These are phyloP conservation scores for Cladophialophora psammophila DNA, from an alignment of 2,329 filamentous ascomycete species.

Conservation along the genomic window DNA sequence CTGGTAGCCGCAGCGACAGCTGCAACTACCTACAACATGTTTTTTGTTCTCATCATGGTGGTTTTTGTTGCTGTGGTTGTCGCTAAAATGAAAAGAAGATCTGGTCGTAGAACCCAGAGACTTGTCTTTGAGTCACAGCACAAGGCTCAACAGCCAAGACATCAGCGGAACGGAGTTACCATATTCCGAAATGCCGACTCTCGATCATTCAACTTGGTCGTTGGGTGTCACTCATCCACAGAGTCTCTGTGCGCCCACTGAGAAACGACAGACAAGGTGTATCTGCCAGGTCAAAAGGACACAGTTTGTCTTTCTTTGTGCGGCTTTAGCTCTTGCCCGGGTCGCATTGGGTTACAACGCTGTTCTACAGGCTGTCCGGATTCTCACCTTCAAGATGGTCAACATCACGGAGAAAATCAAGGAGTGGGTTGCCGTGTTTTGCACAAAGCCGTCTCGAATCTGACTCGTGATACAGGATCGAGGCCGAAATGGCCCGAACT, in stretches of 20 bases:
- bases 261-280: background rate
- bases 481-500: conserved; percentile 99
- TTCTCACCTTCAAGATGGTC: conserved; percentile 71
- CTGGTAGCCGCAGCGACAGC: conserved; percentile 35
- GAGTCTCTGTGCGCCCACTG: background rate
- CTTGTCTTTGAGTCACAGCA: conserved; percentile 20
- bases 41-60: conserved; percentile 18
- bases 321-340: background rate
- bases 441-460: conserved; percentile 1
- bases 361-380: background rate
- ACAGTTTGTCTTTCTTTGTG: background rate
- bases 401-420: conserved; percentile 99
- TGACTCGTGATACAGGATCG: conserved; percentile 71
- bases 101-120: conserved; percentile 5
- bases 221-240: conserved; percentile 14
- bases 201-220: conserved; percentile 18
- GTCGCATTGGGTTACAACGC: background rate
- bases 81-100: conserved; percentile 17
- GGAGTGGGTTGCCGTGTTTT: conserved; percentile 70
- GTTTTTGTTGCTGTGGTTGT: conserved; percentile 23
- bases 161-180: conserved; percentile 28
- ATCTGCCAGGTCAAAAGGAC: background rate
- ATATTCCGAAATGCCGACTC: conserved; percentile 19
- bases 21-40: conserved; percentile 32
- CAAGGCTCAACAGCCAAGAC: conserved; percentile 29